These are phyloP conservation scores for Canavalia ensiformis DNA, from an alignment of 306 rosid genomes.

Conservation along the genomic window DNA sequence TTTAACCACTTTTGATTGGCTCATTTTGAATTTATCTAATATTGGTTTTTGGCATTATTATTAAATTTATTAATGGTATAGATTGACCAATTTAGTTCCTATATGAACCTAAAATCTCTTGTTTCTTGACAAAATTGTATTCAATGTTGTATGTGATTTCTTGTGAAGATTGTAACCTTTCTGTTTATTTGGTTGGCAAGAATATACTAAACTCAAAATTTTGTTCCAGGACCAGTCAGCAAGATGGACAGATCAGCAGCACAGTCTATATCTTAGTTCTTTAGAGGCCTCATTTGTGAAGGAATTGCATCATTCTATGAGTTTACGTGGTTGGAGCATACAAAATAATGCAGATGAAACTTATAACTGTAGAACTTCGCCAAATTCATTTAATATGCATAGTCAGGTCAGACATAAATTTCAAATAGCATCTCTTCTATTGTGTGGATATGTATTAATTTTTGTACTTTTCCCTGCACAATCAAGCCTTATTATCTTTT, in stretches of 20 bases:
- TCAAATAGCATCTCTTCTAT: constrained; percentile 34
- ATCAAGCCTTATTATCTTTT: constrained; percentile 45
- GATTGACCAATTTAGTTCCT: constrained; percentile 27
- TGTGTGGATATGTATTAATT: constrained; percentile 37
- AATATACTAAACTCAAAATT: constrained; percentile 37
- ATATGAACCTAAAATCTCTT: not conserved
- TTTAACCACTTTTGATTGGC: constrained; percentile 16
- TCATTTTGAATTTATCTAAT: constrained; percentile 38
- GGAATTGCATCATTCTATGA: constrained; percentile 61
- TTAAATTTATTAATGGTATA: not conserved
- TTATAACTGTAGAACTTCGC: constrained; percentile 47
- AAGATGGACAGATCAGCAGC: constrained; percentile 88
- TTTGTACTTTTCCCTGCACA: constrained; percentile 40
- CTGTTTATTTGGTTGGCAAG: constrained; percentile 39
- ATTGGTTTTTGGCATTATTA: constrained; percentile 27
- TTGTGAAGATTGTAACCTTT: constrained; percentile 8
- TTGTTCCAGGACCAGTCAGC: constrained; percentile 60
- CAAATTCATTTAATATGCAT: constrained; percentile 55
- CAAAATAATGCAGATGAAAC: constrained; percentile 50
- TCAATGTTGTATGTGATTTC: constrained; percentile 31
- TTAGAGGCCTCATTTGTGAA: constrained; percentile 87
- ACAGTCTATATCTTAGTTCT: constrained; percentile 71
- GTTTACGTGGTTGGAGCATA: constrained; percentile 46
- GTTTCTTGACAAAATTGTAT: constrained; percentile 1
- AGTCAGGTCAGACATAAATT: constrained; percentile 65